Conservation (phyloP, 2,329 filamentous ascomycete species). For the Rhynchosporium graminicola region DNA sequence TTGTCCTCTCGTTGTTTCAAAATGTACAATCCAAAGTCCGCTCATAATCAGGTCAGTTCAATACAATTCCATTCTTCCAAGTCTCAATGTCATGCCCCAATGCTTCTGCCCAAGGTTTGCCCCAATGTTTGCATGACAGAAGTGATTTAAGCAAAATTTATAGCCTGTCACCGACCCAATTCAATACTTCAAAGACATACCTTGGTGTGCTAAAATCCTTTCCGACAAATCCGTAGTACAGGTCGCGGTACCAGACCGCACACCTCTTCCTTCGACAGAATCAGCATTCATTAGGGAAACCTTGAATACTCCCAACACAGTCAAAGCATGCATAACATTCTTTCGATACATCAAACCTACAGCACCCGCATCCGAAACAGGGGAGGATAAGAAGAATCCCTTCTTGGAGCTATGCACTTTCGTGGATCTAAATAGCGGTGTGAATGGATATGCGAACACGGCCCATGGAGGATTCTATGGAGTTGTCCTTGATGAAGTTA, state of each 20-base stretch:
- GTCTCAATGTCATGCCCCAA: background rate
- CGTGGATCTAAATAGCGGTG: constrained; percentile 33
- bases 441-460: constrained; percentile 35
- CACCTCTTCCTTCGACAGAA: constrained; percentile 34
- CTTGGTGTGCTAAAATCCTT: constrained; percentile 38
- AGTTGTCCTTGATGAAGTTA: constrained; percentile 40
- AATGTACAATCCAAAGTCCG: constrained; percentile 1
- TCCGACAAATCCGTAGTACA: constrained; percentile 29
- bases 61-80: background rate
- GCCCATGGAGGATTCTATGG: constrained; percentile 39
- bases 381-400: constrained; percentile 31
- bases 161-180: constrained; percentile 34
- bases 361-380: constrained; percentile 4
- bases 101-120: background rate
- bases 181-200: constrained; percentile 37
- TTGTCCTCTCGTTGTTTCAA: background rate
- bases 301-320: constrained; percentile 31
- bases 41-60: constrained; percentile 2
- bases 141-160: background rate
- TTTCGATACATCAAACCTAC: constrained; percentile 12
- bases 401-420: constrained; percentile 37
- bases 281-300: constrained; percentile 36
- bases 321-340: constrained; percentile 12
- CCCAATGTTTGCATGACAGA: no score
- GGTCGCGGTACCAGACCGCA: constrained; percentile 34